Conservation (phyloP, 768 basidiomycete genomes). For the Suillus hirtellus region DNA sequence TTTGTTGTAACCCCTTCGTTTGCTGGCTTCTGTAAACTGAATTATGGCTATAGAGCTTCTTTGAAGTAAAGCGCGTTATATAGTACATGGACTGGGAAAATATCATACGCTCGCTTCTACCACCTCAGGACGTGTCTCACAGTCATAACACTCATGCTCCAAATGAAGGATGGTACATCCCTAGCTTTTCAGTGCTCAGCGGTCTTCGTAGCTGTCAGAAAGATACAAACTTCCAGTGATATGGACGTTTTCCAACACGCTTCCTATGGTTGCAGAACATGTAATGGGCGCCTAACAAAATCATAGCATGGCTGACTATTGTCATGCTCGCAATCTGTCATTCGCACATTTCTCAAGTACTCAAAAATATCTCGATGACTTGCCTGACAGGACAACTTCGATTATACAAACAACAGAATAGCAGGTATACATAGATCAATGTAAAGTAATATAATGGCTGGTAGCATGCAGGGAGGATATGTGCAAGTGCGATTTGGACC, state of each 20-base stretch:
- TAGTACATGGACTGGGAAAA: conserved; percentile 24
- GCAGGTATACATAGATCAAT: conserved; percentile 30
- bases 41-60: conserved; percentile 53
- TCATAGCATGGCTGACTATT: background rate
- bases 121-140: background rate
- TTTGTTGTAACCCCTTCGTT: conserved; percentile 23
- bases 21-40: conserved; percentile 31
- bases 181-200: background rate
- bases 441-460: conserved; percentile 21
- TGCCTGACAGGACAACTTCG: conserved; percentile 4
- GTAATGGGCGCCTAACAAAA: background rate
- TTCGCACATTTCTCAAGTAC: background rate
- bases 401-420: conserved; percentile 19
- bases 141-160: background rate
- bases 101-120: background rate
- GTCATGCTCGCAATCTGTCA: background rate
- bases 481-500: conserved; percentile 6
- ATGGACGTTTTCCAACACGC: background rate
- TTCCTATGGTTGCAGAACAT: background rate
- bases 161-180: background rate
- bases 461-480: conserved; percentile 23
- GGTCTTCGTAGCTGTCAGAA: background rate
- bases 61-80: conserved; percentile 89
- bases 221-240: too few species aligned
- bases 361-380: background rate